These are phyloP conservation scores for Lactifluus piperatus DNA, from an alignment of 768 basidiomycete genomes.

Conservation along the genomic window DNA sequence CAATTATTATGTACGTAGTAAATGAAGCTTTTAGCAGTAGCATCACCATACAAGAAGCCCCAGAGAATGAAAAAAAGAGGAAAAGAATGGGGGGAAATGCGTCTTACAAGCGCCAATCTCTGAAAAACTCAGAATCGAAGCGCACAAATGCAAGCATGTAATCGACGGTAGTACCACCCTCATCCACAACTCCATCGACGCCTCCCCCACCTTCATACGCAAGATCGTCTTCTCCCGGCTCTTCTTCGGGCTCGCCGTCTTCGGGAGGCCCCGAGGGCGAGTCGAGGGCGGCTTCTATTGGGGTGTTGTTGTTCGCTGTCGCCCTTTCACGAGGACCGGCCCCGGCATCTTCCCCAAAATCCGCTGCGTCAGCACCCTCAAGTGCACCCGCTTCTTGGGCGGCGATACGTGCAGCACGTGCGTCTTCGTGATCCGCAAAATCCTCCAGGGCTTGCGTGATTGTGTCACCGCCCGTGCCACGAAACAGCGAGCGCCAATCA, in stretches of 20 bases:
- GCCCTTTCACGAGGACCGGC: neutral
- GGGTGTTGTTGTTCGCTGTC: constrained; percentile 12
- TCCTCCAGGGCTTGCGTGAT: constrained; percentile 71
- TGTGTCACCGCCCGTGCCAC: constrained; percentile 37
- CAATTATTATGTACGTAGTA: neutral
- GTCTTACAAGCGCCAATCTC: constrained; percentile 54
- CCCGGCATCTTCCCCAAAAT: constrained; percentile 48
- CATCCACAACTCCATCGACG: constrained; percentile 30
- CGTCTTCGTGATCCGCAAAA: constrained; percentile 85
- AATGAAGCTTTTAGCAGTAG: neutral
- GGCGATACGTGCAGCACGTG: constrained; percentile 69
- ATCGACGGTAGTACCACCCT: constrained; percentile 71
- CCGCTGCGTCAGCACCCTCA: constrained; percentile 72
- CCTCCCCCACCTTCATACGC: constrained; percentile 30
- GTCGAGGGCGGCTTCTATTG: constrained; percentile 11
- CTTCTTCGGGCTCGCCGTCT: constrained; percentile 10
- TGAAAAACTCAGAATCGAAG: constrained; percentile 59
- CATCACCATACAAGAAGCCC: neutral
- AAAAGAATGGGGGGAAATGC: neutral
- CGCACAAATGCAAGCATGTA: constrained; percentile 73
- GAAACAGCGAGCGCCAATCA: constrained; percentile 84
- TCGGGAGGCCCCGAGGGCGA: constrained; percentile 2
- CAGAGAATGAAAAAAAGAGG: neutral
- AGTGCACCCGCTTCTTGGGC: constrained; percentile 61
- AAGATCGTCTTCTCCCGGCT: constrained; percentile 22